A percentile compares a stretch with the other conserved stretches of the same genome.
Evolutionary conservation across 2,329 filamentous ascomycete species (phyloP).

Genomic region (Aulographum hederae): DNA sequence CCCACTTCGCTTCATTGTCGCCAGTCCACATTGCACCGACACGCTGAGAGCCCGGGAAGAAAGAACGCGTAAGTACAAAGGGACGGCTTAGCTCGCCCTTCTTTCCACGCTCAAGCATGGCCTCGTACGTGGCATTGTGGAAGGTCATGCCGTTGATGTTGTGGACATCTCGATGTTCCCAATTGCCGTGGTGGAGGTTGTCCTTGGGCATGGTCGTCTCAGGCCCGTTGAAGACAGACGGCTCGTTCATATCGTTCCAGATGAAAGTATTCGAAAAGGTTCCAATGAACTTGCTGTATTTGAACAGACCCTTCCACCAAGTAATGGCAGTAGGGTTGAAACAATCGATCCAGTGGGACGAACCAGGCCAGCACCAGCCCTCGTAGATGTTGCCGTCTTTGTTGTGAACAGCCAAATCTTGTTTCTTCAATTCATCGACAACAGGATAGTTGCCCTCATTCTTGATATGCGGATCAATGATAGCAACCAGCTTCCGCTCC

Average conservation of each 20-base stretch:
- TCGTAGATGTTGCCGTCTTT: slow-evolving; percentile 83
- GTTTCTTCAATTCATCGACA: slow-evolving; percentile 63
- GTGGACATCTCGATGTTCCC: slow-evolving; percentile 95
- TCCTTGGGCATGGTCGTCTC: slow-evolving; percentile 99
- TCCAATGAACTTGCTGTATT: slow-evolving; percentile 74
- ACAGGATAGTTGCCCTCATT: slow-evolving; percentile 64
- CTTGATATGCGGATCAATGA: slow-evolving; percentile 97
- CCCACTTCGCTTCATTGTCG: slow-evolving; percentile 89
- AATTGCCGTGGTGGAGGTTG: slow-evolving; percentile 76
- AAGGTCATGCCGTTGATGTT: slow-evolving; percentile 93
- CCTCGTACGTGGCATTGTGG: slow-evolving; percentile 83
- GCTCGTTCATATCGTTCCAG: slow-evolving; percentile 99
- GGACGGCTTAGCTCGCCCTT: slow-evolving; percentile 72
- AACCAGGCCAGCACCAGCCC: slow-evolving; percentile 97
- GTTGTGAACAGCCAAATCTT: slow-evolving; percentile 70
- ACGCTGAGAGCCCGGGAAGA: slow-evolving; percentile 80
- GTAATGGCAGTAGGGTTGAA: slow-evolving; percentile 83
- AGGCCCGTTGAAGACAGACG: slow-evolving; percentile 94
- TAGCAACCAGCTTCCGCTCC: slow-evolving; percentile 77
- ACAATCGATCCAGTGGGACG: slow-evolving; percentile 88
- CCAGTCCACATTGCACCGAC: slow-evolving; percentile 96
- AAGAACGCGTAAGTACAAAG: slow-evolving; percentile 83
- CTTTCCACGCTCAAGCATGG: slow-evolving; percentile 57
- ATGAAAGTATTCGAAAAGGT: slow-evolving; percentile 75
- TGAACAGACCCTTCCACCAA: slow-evolving; percentile 85